Evolutionary conservation across 768 basidiomycete genomes (phyloP).

Genomic region (Agaricus subrufescens): DNA sequence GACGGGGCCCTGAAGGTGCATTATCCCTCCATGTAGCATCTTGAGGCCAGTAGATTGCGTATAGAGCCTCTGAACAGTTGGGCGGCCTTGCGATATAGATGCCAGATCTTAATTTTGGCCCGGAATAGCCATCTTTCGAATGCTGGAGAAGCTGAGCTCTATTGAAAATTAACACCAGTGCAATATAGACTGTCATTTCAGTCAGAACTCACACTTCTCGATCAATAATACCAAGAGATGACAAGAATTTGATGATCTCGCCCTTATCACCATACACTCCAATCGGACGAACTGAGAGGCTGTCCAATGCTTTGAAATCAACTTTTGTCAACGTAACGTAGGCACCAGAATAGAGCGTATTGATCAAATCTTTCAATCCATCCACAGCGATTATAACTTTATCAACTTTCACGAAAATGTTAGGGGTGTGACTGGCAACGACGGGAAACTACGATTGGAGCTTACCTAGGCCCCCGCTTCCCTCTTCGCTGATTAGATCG

Average conservation of each 20-base stretch:
- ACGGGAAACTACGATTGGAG: background rate
- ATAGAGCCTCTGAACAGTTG: slow-evolving; percentile 22
- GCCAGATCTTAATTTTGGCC: slow-evolving; percentile 39
- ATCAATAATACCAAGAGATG: slow-evolving; percentile 29
- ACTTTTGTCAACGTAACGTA: slow-evolving; percentile 52
- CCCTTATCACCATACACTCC: slow-evolving; percentile 56
- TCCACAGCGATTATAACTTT: slow-evolving; percentile 58
- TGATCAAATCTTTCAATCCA: slow-evolving; percentile 43
- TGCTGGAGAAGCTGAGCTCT: slow-evolving; percentile 10
- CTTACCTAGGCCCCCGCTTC: slow-evolving; percentile 38
- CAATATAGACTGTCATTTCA: background rate
- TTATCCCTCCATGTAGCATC: slow-evolving; percentile 53
- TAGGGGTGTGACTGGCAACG: background rate
- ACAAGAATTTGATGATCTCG: slow-evolving; percentile 44
- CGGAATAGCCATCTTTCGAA: slow-evolving; percentile 3
- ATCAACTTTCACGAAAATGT: slow-evolving; percentile 35
- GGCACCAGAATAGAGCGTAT: slow-evolving; percentile 43
- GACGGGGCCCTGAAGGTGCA: slow-evolving; percentile 35
- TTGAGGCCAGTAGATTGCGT: slow-evolving; percentile 61
- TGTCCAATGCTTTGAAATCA: slow-evolving; percentile 50
- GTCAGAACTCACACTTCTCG: slow-evolving; percentile 31
- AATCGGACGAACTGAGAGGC: slow-evolving; percentile 38
- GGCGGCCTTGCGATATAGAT: slow-evolving; percentile 36
- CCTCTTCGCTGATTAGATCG: slow-evolving; percentile 16
- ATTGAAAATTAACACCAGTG: background rate